Conservation (phyloP, 2,329 filamentous ascomycete species). For the Colletotrichum lentis region DNA sequence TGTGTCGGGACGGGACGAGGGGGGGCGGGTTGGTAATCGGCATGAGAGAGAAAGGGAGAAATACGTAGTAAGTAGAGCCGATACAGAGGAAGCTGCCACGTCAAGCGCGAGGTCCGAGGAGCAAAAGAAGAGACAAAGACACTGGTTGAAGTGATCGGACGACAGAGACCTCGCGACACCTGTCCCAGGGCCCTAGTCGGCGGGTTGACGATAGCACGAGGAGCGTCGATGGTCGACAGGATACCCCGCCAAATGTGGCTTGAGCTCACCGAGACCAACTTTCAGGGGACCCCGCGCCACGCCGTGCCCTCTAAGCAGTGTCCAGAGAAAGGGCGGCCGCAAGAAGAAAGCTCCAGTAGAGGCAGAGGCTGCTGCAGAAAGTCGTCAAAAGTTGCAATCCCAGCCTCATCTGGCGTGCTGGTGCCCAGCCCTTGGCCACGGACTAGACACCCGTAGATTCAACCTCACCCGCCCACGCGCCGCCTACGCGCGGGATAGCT, state of each 20-base stretch:
- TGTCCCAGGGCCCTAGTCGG: constrained; percentile 4
- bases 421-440: constrained; percentile 35
- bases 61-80: not conserved
- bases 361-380: constrained; percentile 12
- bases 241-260: constrained; percentile 37
- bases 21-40: constrained; percentile 34
- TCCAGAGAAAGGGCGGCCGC: constrained; percentile 4
- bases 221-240: constrained; percentile 3
- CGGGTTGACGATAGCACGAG: constrained; percentile 8
- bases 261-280: constrained; percentile 13
- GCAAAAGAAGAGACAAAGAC: not conserved
- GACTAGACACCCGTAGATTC: constrained; percentile 20
- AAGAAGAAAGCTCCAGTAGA: not conserved
- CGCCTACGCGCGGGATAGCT: constrained; percentile 19
- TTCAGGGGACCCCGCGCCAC: constrained; percentile 30
- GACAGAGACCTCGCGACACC: not conserved
- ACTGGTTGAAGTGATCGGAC: not conserved
- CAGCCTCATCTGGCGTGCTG: constrained; percentile 37
- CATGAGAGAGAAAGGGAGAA: not conserved
- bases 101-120: not conserved
- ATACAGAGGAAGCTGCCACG: not conserved
- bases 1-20: constrained; percentile 24
- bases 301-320: not conserved
- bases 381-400: constrained; percentile 33
- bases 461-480: constrained; percentile 6